A percentile compares a stretch with the other conserved stretches of the same genome.
These are phyloP conservation scores for Nephelium lappaceum DNA, from an alignment of 345 rosid species.

Conservation along the genomic window DNA sequence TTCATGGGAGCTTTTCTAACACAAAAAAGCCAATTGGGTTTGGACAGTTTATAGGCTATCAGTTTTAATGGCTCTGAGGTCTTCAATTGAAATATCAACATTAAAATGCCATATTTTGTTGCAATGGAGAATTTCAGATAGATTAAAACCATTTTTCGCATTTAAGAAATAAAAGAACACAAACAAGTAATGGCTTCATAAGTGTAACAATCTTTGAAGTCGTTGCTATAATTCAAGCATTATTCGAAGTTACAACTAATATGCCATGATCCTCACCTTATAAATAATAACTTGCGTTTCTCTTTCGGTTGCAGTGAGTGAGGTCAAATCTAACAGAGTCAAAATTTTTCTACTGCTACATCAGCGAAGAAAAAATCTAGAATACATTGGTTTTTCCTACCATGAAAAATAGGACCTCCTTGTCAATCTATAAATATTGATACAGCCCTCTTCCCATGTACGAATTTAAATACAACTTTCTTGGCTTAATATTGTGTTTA, in stretches of 20 bases:
- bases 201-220: background rate
- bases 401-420: background rate
- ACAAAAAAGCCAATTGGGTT: too few species aligned
- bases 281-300: background rate
- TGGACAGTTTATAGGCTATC: too few species aligned
- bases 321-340: background rate
- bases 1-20: too few species aligned
- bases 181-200: too few species aligned
- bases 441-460: slow-evolving; percentile 2
- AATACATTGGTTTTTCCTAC: slow-evolving; percentile 3
- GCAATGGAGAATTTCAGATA: too few species aligned
- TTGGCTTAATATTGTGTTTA: background rate
- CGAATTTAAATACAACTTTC: slow-evolving; percentile 9
- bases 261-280: background rate
- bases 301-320: background rate
- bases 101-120: too few species aligned
- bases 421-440: background rate
- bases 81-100: too few species aligned
- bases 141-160: background rate
- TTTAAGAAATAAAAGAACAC: background rate
- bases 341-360: background rate
- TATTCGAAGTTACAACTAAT: background rate
- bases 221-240: background rate
- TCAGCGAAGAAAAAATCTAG: background rate
- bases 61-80: too few species aligned